Conservation (phyloP, 495 filamentous ascomycete genomes). For the Massariosphaeria phaeospora region DNA sequence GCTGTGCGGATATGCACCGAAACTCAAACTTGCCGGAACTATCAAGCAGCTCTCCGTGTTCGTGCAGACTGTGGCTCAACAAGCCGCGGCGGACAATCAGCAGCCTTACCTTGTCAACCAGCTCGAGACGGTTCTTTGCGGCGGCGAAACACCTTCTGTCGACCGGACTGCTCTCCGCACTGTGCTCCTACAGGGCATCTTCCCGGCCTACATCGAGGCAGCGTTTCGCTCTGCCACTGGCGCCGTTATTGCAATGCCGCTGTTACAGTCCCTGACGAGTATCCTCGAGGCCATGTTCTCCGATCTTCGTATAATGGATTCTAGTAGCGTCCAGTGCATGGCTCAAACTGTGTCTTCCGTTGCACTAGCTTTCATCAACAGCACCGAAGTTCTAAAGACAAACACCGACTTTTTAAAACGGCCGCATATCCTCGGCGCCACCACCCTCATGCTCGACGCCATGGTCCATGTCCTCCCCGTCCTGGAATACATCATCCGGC, state of each 20-base stretch:
- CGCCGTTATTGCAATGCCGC: conserved; percentile 56
- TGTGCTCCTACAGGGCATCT: conserved; percentile 54
- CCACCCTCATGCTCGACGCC: conserved; percentile 45
- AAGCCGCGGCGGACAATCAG: conserved; percentile 57
- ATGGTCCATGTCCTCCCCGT: conserved; percentile 47
- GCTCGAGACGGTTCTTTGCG: conserved; percentile 52
- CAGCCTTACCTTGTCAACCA: conserved; percentile 57
- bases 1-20: conserved; percentile 60
- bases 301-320: conserved; percentile 47
- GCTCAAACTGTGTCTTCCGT: conserved; percentile 44
- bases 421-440: conserved; percentile 41
- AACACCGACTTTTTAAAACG: conserved; percentile 41
- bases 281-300: conserved; percentile 48
- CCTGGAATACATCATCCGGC: conserved; percentile 51
- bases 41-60: conserved; percentile 58
- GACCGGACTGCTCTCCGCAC: conserved; percentile 51
- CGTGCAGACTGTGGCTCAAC: conserved; percentile 59
- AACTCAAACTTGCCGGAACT: conserved; percentile 49
- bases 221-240: conserved; percentile 49
- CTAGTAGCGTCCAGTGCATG: conserved; percentile 44
- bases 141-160: conserved; percentile 46
- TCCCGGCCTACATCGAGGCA: conserved; percentile 59
- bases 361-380: conserved; percentile 43
- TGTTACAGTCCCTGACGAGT: conserved; percentile 48
- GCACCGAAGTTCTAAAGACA: conserved; percentile 38